Conservation (phyloP, 2,329 filamentous ascomycete species). For the Metarhizium guizhouense region DNA sequence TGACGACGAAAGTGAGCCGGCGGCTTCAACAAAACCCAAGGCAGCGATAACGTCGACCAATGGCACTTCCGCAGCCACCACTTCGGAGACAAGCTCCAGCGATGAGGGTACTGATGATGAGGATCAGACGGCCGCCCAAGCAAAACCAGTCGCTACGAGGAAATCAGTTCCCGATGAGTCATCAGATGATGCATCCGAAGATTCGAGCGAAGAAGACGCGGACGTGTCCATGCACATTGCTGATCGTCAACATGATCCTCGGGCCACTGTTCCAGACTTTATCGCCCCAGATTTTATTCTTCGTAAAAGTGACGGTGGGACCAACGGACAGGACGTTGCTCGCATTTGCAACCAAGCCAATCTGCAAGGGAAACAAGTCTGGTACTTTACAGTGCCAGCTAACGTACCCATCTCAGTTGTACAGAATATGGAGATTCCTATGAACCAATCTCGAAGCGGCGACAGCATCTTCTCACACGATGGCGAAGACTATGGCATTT, state of each 20-base stretch:
- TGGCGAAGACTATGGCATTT: conserved; percentile 53
- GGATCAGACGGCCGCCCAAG: neutral
- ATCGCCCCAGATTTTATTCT: conserved; percentile 45
- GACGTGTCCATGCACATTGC: conserved; percentile 32
- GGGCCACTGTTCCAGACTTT: conserved; percentile 34
- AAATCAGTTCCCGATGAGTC: neutral
- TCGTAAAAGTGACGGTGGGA: conserved; percentile 34
- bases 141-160: neutral
- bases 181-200: conserved; percentile 8
- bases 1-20: neutral
- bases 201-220: conserved; percentile 20
- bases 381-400: conserved; percentile 70
- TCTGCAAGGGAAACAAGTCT: conserved; percentile 63
- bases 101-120: conserved; percentile 16
- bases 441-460: conserved; percentile 43
- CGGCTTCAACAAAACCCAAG: conserved; percentile 12
- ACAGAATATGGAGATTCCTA: conserved; percentile 52
- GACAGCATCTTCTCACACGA: conserved; percentile 52
- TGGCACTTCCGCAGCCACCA: conserved; percentile 8
- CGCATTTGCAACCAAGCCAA: conserved; percentile 50
- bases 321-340: conserved; percentile 35
- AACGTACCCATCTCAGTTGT: conserved; percentile 60
- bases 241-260: conserved; percentile 19
- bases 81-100: conserved; percentile 13
- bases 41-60: conserved; percentile 10